Evolutionary conservation across 495 filamentous ascomycete genomes (phyloP), one percentile per base, ranked within the genome.

Genomic region (Rhypophila decipiens): DNA sequence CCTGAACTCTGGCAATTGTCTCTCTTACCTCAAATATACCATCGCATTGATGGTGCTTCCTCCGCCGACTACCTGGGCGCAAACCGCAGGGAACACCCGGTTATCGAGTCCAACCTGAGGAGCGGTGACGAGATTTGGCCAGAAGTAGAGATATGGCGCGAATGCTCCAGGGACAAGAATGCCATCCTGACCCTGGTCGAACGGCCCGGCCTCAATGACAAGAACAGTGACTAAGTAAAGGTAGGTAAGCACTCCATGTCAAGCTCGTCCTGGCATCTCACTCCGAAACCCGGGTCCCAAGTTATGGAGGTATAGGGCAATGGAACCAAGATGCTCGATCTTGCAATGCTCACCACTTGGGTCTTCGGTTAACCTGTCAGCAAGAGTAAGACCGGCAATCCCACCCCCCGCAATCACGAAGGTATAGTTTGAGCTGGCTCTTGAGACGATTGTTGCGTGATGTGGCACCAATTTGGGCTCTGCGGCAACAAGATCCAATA

Each of bases 371-470:
- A 79, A 56, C 18, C 71, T 59, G 37, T 69, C 65, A 2, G 75
- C 76, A 21, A 79, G 55, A 2, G 67, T 70, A 15, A 78, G 56
- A 3, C 74, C 73, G 27, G 66, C 64, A 13, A 70, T 68, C 1
- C 75, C 76, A 19, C 70, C 72, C 12, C 74, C 72, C 5, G 72
- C 63, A 39, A 76, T 61, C 36, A 78, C 60, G 55, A 74, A 76
- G 39, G 74, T 72, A 33, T 75, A 76, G 50, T 56, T 60, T 12
- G 39, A 50, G 9, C 23, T 23, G 4, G 52, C 24, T 11, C 41
- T 34, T 11, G 52, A 20, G 21, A 68, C 53, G 22, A 60, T 35
- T 0, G 56, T 55, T 15, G 65, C 65, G 52, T 62, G 52, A 13
- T 42, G 39, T 2, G 61, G 58, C 1, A 56, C 42, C 13, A 17